A percentile compares a stretch with the other conserved stretches of the same genome.
These are phyloP conservation scores for Staphylotrichum tortipilum DNA, from an alignment of 495 filamentous ascomycete species.

Conservation along the genomic window DNA sequence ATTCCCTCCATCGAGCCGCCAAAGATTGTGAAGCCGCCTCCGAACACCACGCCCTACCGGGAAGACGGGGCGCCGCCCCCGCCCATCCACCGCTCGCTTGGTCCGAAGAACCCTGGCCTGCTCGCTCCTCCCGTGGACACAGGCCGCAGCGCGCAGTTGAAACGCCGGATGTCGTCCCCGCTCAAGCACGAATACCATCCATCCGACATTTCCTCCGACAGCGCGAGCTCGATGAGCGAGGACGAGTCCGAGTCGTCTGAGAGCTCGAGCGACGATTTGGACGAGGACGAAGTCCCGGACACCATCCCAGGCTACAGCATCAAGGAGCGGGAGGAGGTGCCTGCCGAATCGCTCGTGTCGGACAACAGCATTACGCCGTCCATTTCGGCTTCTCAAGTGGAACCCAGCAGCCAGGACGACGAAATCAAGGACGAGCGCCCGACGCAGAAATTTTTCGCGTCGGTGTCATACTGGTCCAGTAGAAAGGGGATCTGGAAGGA, in stretches of 20 bases:
- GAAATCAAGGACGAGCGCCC: constrained; percentile 44
- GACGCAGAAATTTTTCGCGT: constrained; percentile 56
- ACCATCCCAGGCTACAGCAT: constrained; percentile 43
- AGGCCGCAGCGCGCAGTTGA: constrained; percentile 34
- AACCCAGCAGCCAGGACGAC: constrained; percentile 42
- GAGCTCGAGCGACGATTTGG: constrained; percentile 44
- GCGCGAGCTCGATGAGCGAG: constrained; percentile 41
- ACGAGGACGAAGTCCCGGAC: constrained; percentile 43
- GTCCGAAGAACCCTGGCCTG: constrained; percentile 31
- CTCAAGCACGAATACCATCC: constrained; percentile 97
- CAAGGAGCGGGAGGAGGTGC: constrained; percentile 18
- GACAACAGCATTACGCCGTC: constrained; percentile 58
- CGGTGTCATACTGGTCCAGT: constrained; percentile 78
- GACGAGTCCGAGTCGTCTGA: constrained; percentile 34
- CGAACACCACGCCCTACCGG: constrained; percentile 33
- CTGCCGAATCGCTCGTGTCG: constrained; percentile 26
- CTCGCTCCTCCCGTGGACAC: constrained; percentile 44
- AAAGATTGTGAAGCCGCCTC: constrained; percentile 31
- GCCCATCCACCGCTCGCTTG: constrained; percentile 41
- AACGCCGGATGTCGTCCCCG: constrained; percentile 78
- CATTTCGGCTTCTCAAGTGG: constrained; percentile 65
- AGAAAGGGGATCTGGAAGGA: constrained; percentile 70
- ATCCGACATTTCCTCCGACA: constrained; percentile 55
- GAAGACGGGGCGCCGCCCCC: constrained; percentile 43
- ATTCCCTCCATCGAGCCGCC: constrained; percentile 27